Base-by-base conservation (phyloP, 345 rosid genomes). In the Aquilaria malaccensis region DNA sequence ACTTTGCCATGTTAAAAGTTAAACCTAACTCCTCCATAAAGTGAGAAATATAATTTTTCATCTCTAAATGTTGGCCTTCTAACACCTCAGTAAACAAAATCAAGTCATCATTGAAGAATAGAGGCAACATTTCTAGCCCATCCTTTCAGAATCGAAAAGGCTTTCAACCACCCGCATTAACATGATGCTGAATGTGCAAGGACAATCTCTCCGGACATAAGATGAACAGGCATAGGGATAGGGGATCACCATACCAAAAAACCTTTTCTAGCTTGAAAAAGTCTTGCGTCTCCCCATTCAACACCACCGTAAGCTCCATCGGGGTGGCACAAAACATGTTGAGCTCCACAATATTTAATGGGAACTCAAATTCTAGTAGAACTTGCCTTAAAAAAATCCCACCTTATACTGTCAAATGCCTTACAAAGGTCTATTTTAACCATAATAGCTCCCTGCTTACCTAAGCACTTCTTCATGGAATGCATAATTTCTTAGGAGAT, bases 61-160 rank as follows among this genome's bases (percentile, higher is more conserved):
- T 15, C 15, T 15, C 15, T 15, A 15, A 15, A 15, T 15, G 15
- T 15, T 15, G 15, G 15, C 15, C 15, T 15, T 15, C 15, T 15
- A 15, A 15, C 15, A 15, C 55, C 3, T 52, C 1, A 52, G 22
- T 0, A 6, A 52, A 6, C 33, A 64, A 45, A 2, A 64, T 13
- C 2, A 55, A 3, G 56, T 56, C 68, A 56, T 64, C 54, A 1
- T 45, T 53, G 13, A 47, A 64, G 7, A 64, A 45, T 7, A 64
- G 2, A 45, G 55, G 68, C 9, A 61, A 45, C 2, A 55, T 0
- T 7, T 0, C 2, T 2, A 50, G 53, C 2, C 68, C 41, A 2
- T 12, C 15, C 7, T n/a, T 47, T 2, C 10, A 10, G 1, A 64
- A 1, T 3, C 3, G 6, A 5, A 64, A 15, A 13, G 54, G 52